Conservation (phyloP, 257 asterid species). For the Solanum peruvianum region DNA sequence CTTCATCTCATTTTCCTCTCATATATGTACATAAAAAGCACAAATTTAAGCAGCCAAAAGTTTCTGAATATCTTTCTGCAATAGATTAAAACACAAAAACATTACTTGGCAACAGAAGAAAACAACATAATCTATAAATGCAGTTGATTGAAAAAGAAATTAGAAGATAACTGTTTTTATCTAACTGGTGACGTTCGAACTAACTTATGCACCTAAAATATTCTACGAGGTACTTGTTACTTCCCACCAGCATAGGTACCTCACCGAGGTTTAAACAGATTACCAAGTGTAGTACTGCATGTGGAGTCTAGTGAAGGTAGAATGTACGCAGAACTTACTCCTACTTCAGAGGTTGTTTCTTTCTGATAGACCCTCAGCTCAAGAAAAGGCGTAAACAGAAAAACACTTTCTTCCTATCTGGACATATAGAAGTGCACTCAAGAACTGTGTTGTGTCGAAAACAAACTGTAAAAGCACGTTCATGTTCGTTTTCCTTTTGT, state of each 20-base stretch:
- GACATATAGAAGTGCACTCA: neutral
- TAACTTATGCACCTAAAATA: neutral
- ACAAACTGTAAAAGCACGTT: neutral
- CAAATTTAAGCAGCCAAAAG: constrained; percentile 36
- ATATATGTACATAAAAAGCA: neutral
- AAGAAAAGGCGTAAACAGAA: neutral
- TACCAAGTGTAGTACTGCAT: too few relatives aligned
- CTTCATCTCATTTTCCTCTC: neutral
- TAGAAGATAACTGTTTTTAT: neutral
- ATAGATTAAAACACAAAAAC: neutral
- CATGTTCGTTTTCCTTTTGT: neutral
- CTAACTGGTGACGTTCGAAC: neutral
- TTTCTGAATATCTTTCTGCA: constrained; percentile 64
- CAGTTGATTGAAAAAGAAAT: neutral
- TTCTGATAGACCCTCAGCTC: too few relatives aligned
- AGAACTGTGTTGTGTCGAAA: neutral
- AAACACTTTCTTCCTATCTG: neutral
- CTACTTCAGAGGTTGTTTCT: neutral
- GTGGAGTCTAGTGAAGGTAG: neutral
- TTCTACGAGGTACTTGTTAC: neutral
- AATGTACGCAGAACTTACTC: too few relatives aligned
- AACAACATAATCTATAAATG: neutral
- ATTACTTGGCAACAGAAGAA: neutral
- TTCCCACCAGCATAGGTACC: neutral
- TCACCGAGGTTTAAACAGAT: neutral